Evolutionary conservation across 768 basidiomycete genomes (phyloP).

Genomic region (Lyophyllum semitale): DNA sequence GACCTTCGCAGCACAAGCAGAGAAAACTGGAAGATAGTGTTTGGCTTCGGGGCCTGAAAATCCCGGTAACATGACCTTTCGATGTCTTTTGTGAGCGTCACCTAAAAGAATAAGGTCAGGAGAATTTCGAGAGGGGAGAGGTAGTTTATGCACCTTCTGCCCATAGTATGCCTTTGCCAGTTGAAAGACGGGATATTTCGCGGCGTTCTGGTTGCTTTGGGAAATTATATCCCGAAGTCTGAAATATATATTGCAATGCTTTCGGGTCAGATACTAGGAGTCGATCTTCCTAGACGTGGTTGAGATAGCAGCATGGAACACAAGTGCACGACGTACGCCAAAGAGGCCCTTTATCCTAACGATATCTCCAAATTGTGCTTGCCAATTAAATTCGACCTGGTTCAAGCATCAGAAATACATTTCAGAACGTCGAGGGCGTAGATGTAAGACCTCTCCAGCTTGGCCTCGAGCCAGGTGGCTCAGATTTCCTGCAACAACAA

Average conservation of each 20-base stretch:
- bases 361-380: slow-evolving; percentile 42
- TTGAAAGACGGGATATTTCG: slow-evolving; percentile 34
- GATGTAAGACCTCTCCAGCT: slow-evolving; percentile 29
- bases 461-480: slow-evolving; percentile 31
- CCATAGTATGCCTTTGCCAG: slow-evolving; percentile 39
- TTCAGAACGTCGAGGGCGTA: neutral
- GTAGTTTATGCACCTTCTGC: slow-evolving; percentile 35
- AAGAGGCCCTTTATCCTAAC: slow-evolving; percentile 38
- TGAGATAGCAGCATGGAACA: neutral
- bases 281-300: slow-evolving; percentile 36
- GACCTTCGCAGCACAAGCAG: slow-evolving; percentile 34
- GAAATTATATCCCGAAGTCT: slow-evolving; percentile 44
- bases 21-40: slow-evolving; percentile 42
- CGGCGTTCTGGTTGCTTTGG: slow-evolving; percentile 39
- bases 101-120: slow-evolving; percentile 18
- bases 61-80: slow-evolving; percentile 47
- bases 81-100: slow-evolving; percentile 46
- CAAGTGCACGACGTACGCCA: slow-evolving; percentile 27
- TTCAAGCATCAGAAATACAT: neutral
- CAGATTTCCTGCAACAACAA: slow-evolving; percentile 28
- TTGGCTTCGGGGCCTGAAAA: slow-evolving; percentile 48
- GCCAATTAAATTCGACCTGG: slow-evolving; percentile 47
- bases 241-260: slow-evolving; percentile 46
- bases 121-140: neutral
- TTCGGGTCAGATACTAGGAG: slow-evolving; percentile 51